Evolutionary conservation across 139 green algal genomes (phyloP), one percentile per base, ranked within the genome.

Genomic region (Chlamydomonas sphaeroides): DNA sequence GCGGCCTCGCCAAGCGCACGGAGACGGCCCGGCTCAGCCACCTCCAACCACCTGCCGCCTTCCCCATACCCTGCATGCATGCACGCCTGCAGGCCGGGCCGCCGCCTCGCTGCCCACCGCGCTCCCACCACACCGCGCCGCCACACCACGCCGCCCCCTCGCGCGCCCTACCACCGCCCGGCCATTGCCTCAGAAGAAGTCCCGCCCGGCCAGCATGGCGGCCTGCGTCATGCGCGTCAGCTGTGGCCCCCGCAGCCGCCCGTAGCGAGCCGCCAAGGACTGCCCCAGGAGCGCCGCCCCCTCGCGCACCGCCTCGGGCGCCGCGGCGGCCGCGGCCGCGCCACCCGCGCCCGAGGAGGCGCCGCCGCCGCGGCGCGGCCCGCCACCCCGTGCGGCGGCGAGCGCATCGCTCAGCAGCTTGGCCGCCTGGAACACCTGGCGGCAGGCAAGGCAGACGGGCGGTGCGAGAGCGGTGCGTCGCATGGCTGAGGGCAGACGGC

Each of bases 171-270:
- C n/a, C n/a, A n/a, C n/a, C n/a, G n/a, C n/a, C n/a, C n/a, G n/a
- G n/a, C n/a, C n/a, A n/a, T n/a, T n/a, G n/a, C n/a, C n/a, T 82
- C 75, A 84, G 65, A 76, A 75, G 45, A 84, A 84, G 2, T 57
- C 77, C 48, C 30, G 32, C 28, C 57, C 51, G 14, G 49, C 18
- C 15, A 48, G 65, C 28, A 84, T 75, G 26, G 35, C 36, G 20
- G 77, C 77, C 65, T 74, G 65, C 45, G 65, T 84, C 65, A 84
- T 41, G 7, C 18, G 5, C 48, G 25, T 57, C 25, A 84, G 77
- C 35, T 74, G 77, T 28, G 33, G 33, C 17, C 77, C 77, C 45
- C 65, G 41, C 65, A 76, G 49, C 45, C 39, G 65, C 26, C 77
- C 77, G 77, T 84, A 84, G 6, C 77, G 77, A 20, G 77, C 77